Conservation (phyloP, 23 red algal species). For the Chondrus crispus region DNA sequence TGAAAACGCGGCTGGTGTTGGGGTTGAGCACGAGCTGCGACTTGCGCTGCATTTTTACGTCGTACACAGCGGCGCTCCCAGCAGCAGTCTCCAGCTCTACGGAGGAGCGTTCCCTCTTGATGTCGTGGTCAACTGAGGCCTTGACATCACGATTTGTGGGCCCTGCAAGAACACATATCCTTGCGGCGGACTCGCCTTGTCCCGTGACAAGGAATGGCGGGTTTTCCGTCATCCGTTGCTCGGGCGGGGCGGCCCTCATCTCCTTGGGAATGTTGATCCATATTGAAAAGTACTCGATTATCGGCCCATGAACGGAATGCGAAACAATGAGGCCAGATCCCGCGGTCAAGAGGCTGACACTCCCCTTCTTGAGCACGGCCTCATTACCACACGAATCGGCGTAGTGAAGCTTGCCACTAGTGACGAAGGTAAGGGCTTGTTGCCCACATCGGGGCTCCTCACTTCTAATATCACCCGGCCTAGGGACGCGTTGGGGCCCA, state of each 20-base stretch:
- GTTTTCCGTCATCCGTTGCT: neutral
- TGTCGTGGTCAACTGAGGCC: neutral
- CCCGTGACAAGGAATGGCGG: slow-evolving; percentile 23
- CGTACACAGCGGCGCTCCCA: slow-evolving; percentile 41
- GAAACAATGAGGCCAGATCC: slow-evolving; percentile 44
- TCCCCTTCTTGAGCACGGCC: neutral
- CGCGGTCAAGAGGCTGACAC: slow-evolving; percentile 17
- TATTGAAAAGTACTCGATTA: slow-evolving; percentile 35
- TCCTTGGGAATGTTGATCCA: slow-evolving; percentile 56
- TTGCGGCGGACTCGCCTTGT: slow-evolving; percentile 2
- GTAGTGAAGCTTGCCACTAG: slow-evolving; percentile 15
- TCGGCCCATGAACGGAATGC: slow-evolving; percentile 22
- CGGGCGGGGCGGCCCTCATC: neutral
- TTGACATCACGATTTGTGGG: neutral
- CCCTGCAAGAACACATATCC: slow-evolving; percentile 31
- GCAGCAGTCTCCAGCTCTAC: slow-evolving; percentile 33
- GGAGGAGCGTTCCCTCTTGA: neutral
- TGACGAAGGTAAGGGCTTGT: slow-evolving; percentile 32
- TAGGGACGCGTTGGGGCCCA: slow-evolving; percentile 4
- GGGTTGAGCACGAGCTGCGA: slow-evolving; percentile 50
- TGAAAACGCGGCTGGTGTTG: slow-evolving; percentile 16
- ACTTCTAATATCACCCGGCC: neutral
- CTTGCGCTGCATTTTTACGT: slow-evolving; percentile 45
- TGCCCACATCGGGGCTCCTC: slow-evolving; percentile 43
- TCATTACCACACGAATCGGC: slow-evolving; percentile 1